Conservation (phyloP, 2,329 filamentous ascomycete genomes). For the Diaporthe ilicicola region DNA sequence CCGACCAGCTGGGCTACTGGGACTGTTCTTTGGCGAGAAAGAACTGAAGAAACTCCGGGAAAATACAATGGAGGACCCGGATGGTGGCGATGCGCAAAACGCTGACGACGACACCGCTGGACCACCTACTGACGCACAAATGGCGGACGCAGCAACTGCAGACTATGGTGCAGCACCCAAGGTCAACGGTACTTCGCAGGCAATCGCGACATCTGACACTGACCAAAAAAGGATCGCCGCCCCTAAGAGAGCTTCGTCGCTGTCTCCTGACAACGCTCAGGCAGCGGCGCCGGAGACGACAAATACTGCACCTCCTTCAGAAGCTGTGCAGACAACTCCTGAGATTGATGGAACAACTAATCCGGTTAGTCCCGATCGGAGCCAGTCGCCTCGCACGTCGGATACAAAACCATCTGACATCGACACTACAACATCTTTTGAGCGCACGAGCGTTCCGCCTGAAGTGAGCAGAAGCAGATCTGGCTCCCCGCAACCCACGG, state of each 20-base stretch:
- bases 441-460: slow-evolving; percentile 45
- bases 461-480: slow-evolving; percentile 43
- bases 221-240: neutral
- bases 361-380: slow-evolving; percentile 53
- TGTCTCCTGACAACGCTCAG: neutral
- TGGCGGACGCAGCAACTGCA: neutral
- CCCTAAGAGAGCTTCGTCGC: neutral
- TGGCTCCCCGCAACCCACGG: slow-evolving; percentile 43
- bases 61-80: slow-evolving; percentile 42
- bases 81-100: slow-evolving; percentile 35
- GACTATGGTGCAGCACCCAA: neutral
- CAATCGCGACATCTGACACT: slow-evolving; percentile 38
- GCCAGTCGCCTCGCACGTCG: slow-evolving; percentile 57
- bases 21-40: slow-evolving; percentile 66
- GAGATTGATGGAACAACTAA: slow-evolving; percentile 55
- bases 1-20: slow-evolving; percentile 58
- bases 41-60: slow-evolving; percentile 63
- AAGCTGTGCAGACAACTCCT: slow-evolving; percentile 47
- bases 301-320: slow-evolving; percentile 35
- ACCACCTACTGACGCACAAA: neutral
- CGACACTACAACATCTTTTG: slow-evolving; percentile 51
- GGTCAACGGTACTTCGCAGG: neutral
- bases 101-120: slow-evolving; percentile 33
- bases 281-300: slow-evolving; percentile 39
- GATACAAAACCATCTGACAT: slow-evolving; percentile 61